These are phyloP conservation scores for Amanita muscaria DNA, from an alignment of 768 basidiomycete species.

Conservation along the genomic window DNA sequence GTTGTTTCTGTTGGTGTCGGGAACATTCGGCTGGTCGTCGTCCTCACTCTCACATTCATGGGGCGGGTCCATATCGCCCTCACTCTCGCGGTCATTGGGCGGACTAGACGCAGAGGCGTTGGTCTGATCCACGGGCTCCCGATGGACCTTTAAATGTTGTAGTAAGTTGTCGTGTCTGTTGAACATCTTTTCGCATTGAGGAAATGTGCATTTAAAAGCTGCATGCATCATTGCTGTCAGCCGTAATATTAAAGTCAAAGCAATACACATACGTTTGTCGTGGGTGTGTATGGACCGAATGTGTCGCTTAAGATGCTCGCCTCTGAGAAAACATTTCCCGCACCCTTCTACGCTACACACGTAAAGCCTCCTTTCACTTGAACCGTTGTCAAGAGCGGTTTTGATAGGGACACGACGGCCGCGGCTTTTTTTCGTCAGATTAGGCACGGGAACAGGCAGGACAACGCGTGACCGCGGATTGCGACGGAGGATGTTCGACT, in stretches of 20 bases:
- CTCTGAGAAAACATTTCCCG: conserved; percentile 64
- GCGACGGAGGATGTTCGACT: conserved; percentile 24
- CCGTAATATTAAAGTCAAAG: conserved; percentile 8
- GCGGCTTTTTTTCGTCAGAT: conserved; percentile 73
- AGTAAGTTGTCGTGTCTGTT: conserved; percentile 75
- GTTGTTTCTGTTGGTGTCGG: too few species aligned
- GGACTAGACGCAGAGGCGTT: background rate
- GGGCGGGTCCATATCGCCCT: background rate
- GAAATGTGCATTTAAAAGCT: conserved; percentile 69
- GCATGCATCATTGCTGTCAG: conserved; percentile 12
- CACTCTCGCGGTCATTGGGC: background rate
- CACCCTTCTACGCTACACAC: conserved; percentile 62
- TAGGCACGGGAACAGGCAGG: conserved; percentile 64
- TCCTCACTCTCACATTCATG: too few species aligned
- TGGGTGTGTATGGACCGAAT: conserved; percentile 68
- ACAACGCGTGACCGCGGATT: conserved; percentile 44
- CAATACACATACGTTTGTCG: conserved; percentile 57
- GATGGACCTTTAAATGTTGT: conserved; percentile 71
- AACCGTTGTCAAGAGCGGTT: conserved; percentile 9
- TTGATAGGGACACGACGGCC: conserved; percentile 67
- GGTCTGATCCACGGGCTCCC: conserved; percentile 18
- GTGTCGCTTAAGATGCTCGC: conserved; percentile 72
- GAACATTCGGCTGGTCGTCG: too few species aligned
- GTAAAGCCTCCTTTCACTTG: conserved; percentile 30
- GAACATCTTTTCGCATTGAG: conserved; percentile 63